Evolutionary conservation across 371 early-diverging fungal species (phyloP).

Genomic region (Capillidium heterosporum): DNA sequence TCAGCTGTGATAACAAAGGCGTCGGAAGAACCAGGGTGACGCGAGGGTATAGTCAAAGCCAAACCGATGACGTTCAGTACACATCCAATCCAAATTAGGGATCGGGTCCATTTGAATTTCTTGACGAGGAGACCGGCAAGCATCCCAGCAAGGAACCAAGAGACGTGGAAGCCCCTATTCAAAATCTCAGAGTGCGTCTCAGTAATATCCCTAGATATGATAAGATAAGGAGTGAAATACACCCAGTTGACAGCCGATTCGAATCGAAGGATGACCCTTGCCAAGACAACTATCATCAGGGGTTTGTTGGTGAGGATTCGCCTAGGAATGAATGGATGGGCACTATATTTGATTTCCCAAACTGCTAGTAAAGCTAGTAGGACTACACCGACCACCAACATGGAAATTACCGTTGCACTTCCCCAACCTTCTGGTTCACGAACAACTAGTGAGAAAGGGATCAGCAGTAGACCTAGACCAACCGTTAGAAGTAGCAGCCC

Average conservation of each 20-base stretch:
- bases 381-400: neutral
- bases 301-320: neutral
- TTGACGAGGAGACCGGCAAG: neutral
- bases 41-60: neutral
- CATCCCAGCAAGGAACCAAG: neutral
- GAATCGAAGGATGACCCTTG: neutral
- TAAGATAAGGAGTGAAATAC: neutral
- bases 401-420: neutral
- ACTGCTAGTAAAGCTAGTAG: neutral
- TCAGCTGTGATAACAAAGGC: neutral
- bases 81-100: neutral
- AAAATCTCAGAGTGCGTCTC: neutral
- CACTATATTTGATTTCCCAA: neutral
- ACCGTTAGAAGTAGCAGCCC: neutral
- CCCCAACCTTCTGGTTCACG: neutral
- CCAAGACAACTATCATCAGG: neutral
- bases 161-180: neutral
- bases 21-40: neutral
- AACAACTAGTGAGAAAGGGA: neutral
- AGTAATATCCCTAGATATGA: neutral
- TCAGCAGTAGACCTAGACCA: neutral
- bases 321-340: neutral
- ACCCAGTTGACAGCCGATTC: neutral
- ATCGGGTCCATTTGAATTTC: neutral
- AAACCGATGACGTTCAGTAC: neutral